Base-by-base conservation (phyloP, 192 early-diverging fungal genomes). In the Geranomyces michiganensis region DNA sequence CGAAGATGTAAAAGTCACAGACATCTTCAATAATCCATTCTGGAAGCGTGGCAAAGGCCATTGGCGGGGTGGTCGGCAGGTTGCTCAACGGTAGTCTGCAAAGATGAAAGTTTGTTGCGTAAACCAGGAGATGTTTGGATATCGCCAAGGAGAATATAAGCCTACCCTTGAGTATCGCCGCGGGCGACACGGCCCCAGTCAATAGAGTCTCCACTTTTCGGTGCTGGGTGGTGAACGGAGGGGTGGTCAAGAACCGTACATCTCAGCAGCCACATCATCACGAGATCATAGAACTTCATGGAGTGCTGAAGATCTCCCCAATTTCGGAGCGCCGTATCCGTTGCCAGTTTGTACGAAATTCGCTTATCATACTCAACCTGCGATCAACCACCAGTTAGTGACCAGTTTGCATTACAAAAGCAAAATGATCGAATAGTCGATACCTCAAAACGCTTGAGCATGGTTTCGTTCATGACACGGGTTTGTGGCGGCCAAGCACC, bases 11-110 rank as follows among this genome's bases (percentile, higher is more conserved):
- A 51, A 89, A 92, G 49, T 93, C 93, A 41, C 90, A 83, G 51
- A 93, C 84, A 72, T 99, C 97, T 72, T 96, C 94, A 30, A 97
- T 73, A 31, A 97, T 90, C 78, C 90, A 96, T 75, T 99, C 95
- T 15, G 97, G 97, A 5, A 97, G 84, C 74, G 89, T 90, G 0
- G 87, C 78, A 84, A 92, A 92, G 24, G 74, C 62, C 0, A 81
- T 70, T 0, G 89, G 85, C 0, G 86, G 74, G 1, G 81, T 70
- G 6, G 49, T 58, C 17, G 91, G 89, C 3, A 95, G 72, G 6
- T 87, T 87, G 17, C 89, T 67, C 21, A 87, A 41, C 10, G 14
- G 32, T 3, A 45, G 24, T 47, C 62, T 69, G 19, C 19, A 17
- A 53, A n/a, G n/a, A n/a, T n/a, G n/a, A n/a, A n/a, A n/a, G n/a